phyloP scores from a whole-genome alignment of 2,329 filamentous ascomycete species.

The Sclerotinia glacialis region DNA sequence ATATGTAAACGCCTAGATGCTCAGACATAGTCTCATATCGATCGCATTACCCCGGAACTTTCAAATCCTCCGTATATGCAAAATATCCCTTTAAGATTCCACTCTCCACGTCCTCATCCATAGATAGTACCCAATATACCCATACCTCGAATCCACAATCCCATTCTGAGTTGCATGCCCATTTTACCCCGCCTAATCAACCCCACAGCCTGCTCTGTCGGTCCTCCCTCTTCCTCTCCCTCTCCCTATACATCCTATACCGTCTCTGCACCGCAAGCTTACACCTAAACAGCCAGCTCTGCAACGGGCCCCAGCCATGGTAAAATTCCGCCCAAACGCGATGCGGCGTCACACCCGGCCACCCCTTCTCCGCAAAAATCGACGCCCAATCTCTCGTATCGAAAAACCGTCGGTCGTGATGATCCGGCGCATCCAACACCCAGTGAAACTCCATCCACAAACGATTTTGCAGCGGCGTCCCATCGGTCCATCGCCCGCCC shows the following conservation, averaged over 20 bases:
- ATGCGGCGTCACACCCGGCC: background rate
- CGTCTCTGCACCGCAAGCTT: background rate
- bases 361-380: constrained; percentile 1
- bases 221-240: background rate
- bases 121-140: background rate
- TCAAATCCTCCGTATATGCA: background rate
- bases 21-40: background rate
- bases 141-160: background rate
- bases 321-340: constrained; percentile 3
- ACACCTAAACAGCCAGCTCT: constrained; percentile 7
- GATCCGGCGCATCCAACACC: constrained; percentile 27
- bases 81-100: too few relatives aligned
- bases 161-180: background rate
- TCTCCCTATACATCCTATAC: background rate
- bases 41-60: background rate
- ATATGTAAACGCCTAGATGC: background rate
- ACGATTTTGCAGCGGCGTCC: constrained; percentile 26
- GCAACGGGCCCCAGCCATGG: constrained; percentile 17
- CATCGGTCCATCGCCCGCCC: constrained; percentile 33
- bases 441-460: constrained; percentile 33
- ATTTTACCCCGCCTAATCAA: background rate
- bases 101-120: too few relatives aligned
- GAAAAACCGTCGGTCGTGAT: constrained; percentile 15
- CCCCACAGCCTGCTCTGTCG: background rate
- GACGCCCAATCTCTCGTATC: constrained; percentile 2